phyloP scores from a whole-genome alignment of 1,284 basidiomycete species.

The Singerocomus rubriflavus region DNA sequence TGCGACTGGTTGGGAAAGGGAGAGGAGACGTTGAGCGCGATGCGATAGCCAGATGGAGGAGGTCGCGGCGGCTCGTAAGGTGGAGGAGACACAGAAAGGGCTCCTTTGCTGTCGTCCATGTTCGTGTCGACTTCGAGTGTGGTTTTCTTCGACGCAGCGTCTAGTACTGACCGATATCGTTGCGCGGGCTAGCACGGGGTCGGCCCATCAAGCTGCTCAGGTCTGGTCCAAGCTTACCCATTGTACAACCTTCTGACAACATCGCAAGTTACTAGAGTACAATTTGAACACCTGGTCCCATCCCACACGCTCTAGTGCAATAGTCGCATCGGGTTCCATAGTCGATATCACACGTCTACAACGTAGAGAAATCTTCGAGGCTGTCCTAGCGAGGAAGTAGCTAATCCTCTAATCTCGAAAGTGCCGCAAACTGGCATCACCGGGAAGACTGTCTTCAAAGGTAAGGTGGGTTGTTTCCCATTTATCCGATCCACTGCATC shows the following conservation, averaged over 20 bases:
- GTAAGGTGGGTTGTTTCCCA: too few relatives aligned
- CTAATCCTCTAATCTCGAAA: slow-evolving; percentile 16
- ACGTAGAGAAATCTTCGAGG: slow-evolving; percentile 8
- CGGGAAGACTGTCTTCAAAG: background rate
- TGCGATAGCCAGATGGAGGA: slow-evolving; percentile 60
- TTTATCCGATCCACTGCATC: background rate
- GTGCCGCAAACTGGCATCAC: slow-evolving; percentile 10
- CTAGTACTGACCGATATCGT: background rate
- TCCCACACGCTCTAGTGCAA: too few relatives aligned
- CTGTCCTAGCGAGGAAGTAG: slow-evolving; percentile 14
- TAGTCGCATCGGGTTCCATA: too few relatives aligned
- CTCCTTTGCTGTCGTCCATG: slow-evolving; percentile 7
- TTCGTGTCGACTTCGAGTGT: background rate
- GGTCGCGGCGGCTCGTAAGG: slow-evolving; percentile 26
- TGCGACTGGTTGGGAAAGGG: slow-evolving; percentile 45
- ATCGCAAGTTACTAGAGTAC: too few relatives aligned
- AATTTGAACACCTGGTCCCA: too few relatives aligned
- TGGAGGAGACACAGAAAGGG: slow-evolving; percentile 12
- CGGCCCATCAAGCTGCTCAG: background rate
- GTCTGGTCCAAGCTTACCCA: background rate
- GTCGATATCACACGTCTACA: background rate
- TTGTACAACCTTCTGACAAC: too few relatives aligned
- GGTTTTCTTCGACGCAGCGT: background rate
- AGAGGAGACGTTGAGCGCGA: slow-evolving; percentile 46
- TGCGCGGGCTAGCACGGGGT: background rate